Percentiles rank a stretch among this genome's conserved stretches.
These are phyloP conservation scores for Astragalus membranaceus DNA, from an alignment of 306 rosid species.

Conservation along the genomic window DNA sequence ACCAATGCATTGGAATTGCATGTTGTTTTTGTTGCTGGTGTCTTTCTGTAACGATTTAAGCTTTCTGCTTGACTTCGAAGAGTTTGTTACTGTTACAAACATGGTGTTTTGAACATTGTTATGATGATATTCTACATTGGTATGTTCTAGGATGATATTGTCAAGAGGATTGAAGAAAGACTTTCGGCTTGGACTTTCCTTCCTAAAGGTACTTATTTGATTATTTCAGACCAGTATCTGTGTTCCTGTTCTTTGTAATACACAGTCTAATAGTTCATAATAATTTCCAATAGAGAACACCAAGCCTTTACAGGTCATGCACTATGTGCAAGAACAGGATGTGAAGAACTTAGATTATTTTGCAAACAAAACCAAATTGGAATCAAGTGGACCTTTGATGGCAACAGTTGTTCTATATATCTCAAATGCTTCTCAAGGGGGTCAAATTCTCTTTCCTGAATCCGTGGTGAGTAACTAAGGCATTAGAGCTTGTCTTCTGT, in stretches of 20 bases:
- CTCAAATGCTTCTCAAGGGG: conserved; percentile 61
- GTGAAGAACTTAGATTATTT: conserved; percentile 28
- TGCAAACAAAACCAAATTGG: conserved; percentile 38
- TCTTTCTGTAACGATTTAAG: not conserved
- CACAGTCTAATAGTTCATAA: not conserved
- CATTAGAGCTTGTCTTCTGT: not conserved
- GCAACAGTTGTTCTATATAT: conserved; percentile 76
- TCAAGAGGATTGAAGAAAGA: conserved; percentile 70
- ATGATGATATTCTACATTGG: conserved; percentile 1
- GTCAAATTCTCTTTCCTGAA: conserved; percentile 58
- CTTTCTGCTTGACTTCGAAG: conserved; percentile 7
- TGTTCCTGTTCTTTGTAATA: not conserved
- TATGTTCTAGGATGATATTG: conserved; percentile 53
- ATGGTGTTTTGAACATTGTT: not conserved
- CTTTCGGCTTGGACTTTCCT: conserved; percentile 80
- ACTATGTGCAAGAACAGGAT: conserved; percentile 32
- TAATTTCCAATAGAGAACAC: conserved; percentile 45
- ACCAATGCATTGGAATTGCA: too few species aligned
- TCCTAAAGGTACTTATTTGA: conserved; percentile 63
- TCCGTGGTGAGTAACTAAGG: conserved; percentile 50
- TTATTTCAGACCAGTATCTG: not conserved
- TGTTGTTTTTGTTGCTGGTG: not conserved
- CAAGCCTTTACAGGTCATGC: conserved; percentile 50
- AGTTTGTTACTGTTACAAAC: not conserved
- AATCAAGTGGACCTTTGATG: conserved; percentile 42